Base-by-base conservation (phyloP, 2,329 filamentous ascomycete genomes). In the Corinectria fuckeliana region DNA sequence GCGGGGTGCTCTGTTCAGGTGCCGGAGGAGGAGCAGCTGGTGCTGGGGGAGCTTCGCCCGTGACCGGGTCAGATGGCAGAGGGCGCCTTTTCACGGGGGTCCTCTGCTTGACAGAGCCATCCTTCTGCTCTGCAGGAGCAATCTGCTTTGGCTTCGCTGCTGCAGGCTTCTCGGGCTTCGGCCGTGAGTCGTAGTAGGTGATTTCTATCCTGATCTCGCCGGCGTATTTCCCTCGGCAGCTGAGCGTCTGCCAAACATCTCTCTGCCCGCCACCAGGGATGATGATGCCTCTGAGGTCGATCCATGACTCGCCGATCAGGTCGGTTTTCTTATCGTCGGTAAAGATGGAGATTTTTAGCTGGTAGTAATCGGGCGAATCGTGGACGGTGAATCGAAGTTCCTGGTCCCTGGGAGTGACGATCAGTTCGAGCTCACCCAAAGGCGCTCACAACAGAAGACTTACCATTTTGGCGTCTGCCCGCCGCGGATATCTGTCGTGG, bases 281-380 rank as follows among this genome's bases (percentile, higher is more conserved):
- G 63, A 99, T 85, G 69, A 99, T 91, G 67, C 87, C 85, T 67
- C 88, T 88, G 60, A 99, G 82, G 71, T 91, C 90, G 58, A 98
- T 86, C 89, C 92, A 97, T 6, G 91, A 88, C 77, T 99, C 95
- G 65, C 95, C 95, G 69, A 99, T 97, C 65, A 99, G 78, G 67
- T 99, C 95, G 0, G 94, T 98, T 80, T 91, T 96, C 81, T 97
- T 98, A 78, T 99, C 95, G 71, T 99, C 95, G 74, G 97, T 97
- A 80, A 99, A 99, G 5, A 98, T 87, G 3, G 94, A 97, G 14
- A 98, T 84, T 75, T 99, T 99, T 57, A 99, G 84, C 74, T 93
- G 92, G 77, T 92, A 93, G 81, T 99, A 99, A 77, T 99, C 95
- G 16, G 93, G 89, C 14, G 93, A 97, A 72, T 98, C 93, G 82